Conservation (phyloP, 2,329 filamentous ascomycete genomes). For the Coleophoma eucalyptorum region DNA sequence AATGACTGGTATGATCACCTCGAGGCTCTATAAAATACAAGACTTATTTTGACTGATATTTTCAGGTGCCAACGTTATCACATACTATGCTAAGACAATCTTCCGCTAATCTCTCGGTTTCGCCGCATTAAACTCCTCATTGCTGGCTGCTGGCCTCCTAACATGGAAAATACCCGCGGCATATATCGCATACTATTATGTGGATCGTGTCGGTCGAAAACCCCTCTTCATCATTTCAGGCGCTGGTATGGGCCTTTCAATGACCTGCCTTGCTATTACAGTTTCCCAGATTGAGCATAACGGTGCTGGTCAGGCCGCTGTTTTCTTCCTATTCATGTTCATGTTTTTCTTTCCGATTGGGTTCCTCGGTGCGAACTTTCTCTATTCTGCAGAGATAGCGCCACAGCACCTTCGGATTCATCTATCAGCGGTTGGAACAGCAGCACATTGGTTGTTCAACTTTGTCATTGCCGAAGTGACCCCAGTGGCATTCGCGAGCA, state of each 20-base stretch:
- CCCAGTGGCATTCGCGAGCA: conserved; percentile 4
- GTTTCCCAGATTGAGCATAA: neutral
- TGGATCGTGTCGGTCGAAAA: conserved; percentile 6
- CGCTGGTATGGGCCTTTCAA: conserved; percentile 6
- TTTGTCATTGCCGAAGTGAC: conserved; percentile 10
- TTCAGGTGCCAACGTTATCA: conserved; percentile 26
- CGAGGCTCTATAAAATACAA: neutral
- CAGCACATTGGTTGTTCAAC: conserved; percentile 9
- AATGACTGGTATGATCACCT: conserved; percentile 11
- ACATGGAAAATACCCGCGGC: conserved; percentile 11
- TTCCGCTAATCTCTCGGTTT: conserved; percentile 21
- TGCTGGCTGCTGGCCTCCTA: conserved; percentile 23
- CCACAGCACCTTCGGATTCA: conserved; percentile 3
- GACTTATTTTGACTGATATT: neutral
- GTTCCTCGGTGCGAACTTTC: conserved; percentile 5
- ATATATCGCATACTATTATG: neutral
- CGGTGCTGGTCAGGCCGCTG: neutral
- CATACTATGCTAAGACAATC: conserved; percentile 27
- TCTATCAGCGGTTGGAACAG: conserved; percentile 3
- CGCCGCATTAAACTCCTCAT: conserved; percentile 14
- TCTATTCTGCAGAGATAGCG: conserved; percentile 10
- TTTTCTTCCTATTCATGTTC: conserved; percentile 5
- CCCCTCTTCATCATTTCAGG: conserved; percentile 4
- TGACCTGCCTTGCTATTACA: conserved; percentile 1
- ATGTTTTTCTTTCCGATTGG: conserved; percentile 8